Evolutionary conservation across 208 protist genomes (phyloP).

Genomic region (Novymonas esmeraldas): DNA sequence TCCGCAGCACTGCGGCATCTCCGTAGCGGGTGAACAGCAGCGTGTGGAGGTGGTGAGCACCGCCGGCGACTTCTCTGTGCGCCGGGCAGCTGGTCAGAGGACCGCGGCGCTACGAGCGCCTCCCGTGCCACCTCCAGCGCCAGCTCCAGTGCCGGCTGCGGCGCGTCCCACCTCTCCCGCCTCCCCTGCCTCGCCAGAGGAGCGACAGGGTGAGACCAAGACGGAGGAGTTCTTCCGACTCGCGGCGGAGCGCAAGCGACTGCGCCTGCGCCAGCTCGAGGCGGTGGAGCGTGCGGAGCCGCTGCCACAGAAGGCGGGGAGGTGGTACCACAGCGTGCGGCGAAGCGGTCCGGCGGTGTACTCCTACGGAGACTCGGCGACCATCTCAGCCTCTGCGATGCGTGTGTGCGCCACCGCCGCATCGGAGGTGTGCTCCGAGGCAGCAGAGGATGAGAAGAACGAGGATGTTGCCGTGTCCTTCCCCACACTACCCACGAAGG

Average conservation of each 20-base stretch:
- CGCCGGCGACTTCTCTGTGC: too few species aligned
- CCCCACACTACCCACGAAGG: too few species aligned
- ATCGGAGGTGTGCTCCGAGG: too few species aligned
- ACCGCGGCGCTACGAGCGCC: too few species aligned
- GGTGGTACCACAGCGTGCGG: background rate
- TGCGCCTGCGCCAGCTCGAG: conserved; percentile 1
- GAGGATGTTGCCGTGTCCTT: too few species aligned
- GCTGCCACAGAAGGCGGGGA: background rate
- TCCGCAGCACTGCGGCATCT: too few species aligned
- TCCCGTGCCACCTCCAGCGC: too few species aligned
- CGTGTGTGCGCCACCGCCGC: background rate
- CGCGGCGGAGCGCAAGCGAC: conserved; percentile 4
- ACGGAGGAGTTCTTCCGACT: conserved; percentile 20
- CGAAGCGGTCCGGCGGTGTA: background rate
- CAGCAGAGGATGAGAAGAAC: too few species aligned
- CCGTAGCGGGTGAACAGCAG: too few species aligned
- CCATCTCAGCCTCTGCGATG: background rate
- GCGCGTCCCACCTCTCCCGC: background rate
- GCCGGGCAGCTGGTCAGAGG: too few species aligned
- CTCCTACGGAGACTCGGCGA: background rate
- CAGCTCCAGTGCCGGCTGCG: too few species aligned
- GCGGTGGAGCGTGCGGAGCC: background rate
- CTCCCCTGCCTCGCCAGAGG: background rate
- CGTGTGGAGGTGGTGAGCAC: too few species aligned
- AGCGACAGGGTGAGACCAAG: conserved; percentile 5